phyloP scores from a whole-genome alignment of 805 yeast species.

The Myxozyma sirexii region DNA sequence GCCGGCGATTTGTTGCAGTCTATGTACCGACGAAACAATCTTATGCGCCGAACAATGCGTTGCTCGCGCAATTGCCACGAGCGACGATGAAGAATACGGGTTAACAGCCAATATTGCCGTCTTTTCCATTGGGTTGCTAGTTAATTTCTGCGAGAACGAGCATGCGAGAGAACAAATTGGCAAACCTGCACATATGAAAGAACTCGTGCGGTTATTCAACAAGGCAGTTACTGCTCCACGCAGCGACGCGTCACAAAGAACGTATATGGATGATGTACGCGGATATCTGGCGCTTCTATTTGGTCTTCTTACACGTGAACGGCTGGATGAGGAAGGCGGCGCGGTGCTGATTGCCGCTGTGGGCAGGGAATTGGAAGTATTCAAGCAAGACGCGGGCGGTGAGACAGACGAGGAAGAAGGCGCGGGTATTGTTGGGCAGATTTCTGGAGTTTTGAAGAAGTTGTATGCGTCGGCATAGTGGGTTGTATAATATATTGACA shows the following conservation, averaged over 20 bases:
- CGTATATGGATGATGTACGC: conserved; percentile 14
- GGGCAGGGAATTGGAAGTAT: conserved; percentile 11
- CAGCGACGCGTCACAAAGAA: not conserved
- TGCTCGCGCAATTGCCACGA: not conserved
- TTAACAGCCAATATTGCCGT: conserved; percentile 23
- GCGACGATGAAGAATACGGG: conserved; percentile 8
- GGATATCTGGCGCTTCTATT: conserved; percentile 24
- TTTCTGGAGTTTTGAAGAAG: conserved; percentile 5
- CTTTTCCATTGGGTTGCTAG: conserved; percentile 22
- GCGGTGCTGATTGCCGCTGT: conserved; percentile 5
- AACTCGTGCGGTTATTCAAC: not conserved
- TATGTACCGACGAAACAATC: conserved; percentile 3
- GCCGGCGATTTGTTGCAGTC: not conserved
- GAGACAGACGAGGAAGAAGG: not conserved
- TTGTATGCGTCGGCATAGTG: too few species aligned
- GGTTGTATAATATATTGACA: too few species aligned
- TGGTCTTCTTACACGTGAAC: not conserved
- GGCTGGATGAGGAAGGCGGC: not conserved
- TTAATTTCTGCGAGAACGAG: conserved; percentile 22
- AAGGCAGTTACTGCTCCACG: not conserved
- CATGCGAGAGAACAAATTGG: conserved; percentile 5
- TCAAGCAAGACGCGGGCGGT: not conserved
- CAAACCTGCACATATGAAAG: not conserved
- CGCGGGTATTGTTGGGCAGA: conserved; percentile 12
- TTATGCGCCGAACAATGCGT: not conserved